Conservation (phyloP, 805 yeast genomes). For the Barnettozyma wickerhamii region DNA sequence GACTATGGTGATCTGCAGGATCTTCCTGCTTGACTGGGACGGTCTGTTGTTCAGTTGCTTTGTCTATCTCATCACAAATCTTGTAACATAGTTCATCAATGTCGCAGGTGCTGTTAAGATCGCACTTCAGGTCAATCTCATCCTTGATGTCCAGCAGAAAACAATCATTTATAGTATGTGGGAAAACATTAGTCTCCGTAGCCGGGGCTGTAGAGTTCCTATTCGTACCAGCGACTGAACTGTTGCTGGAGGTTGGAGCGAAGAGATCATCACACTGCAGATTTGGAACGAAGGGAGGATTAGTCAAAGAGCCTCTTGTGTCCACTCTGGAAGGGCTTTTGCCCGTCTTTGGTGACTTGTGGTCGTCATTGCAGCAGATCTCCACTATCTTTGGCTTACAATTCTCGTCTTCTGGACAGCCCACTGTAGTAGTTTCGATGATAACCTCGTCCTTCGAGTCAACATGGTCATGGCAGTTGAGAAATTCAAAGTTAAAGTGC, state of each 20-base stretch:
- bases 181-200: background rate
- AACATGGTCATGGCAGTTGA: conserved; percentile 31
- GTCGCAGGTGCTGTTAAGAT: conserved; percentile 25
- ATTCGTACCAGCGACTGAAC: too few relatives aligned
- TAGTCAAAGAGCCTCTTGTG: too few relatives aligned
- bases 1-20: background rate
- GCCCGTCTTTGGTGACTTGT: too few relatives aligned
- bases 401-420: conserved; percentile 24
- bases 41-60: conserved; percentile 10
- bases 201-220: too few relatives aligned
- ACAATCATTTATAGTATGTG: background rate
- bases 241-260: background rate
- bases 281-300: conserved; percentile 9
- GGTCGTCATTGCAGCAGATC: conserved; percentile 37
- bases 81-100: conserved; percentile 31
- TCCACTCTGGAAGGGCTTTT: too few relatives aligned
- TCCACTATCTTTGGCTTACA: conserved; percentile 38
- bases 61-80: conserved; percentile 23
- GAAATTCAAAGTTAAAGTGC: conserved; percentile 35
- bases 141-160: background rate
- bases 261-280: conserved; percentile 6
- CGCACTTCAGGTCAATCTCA: conserved; percentile 26
- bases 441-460: conserved; percentile 11
- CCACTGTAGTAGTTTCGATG: conserved; percentile 14
- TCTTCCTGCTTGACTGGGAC: conserved; percentile 5